A percentile compares a stretch with the other conserved stretches of the same genome.
Evolutionary conservation across 108 stramenopile species (phyloP).

Genomic region (Nitzschia palea): DNA sequence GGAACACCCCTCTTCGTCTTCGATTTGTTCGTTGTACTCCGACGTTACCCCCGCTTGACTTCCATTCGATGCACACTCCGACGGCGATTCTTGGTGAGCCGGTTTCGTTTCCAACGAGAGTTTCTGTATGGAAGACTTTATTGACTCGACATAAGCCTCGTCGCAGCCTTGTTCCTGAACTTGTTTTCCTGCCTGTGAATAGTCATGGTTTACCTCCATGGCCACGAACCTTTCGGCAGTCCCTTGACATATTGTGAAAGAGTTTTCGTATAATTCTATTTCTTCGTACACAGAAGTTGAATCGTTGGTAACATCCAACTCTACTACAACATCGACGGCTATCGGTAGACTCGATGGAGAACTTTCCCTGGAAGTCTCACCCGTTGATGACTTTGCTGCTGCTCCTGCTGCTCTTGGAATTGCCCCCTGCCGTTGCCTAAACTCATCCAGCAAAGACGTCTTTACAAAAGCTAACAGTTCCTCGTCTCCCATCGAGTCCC

Average conservation of each 20-base stretch:
- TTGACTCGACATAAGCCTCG: not conserved
- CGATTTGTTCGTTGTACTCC: slow-evolving; percentile 1
- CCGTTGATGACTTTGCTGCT: not conserved
- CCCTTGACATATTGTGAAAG: no score
- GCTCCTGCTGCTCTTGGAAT: not conserved
- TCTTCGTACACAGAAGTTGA: no score
- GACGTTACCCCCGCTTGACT: not conserved
- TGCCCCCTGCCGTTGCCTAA: not conserved
- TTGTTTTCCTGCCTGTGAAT: no score
- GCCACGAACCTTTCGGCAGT: no score
- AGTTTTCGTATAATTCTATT: no score
- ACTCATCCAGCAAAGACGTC: not conserved
- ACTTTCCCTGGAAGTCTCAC: no score
- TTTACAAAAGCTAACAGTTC: not conserved
- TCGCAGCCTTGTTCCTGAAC: no score
- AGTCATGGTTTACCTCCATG: no score
- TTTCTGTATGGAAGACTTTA: not conserved
- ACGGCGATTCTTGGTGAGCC: not conserved
- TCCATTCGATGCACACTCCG: not conserved
- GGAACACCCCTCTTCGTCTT: slow-evolving; percentile 11
- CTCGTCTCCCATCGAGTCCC: not conserved
- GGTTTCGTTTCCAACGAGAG: not conserved
- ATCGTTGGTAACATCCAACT: no score
- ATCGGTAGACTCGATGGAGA: no score
- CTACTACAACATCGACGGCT: no score